Percentiles rank a stretch among this genome's conserved stretches.
These are phyloP conservation scores for Hemileccinum hortonii DNA, from an alignment of 1,284 basidiomycete genomes.

Conservation along the genomic window DNA sequence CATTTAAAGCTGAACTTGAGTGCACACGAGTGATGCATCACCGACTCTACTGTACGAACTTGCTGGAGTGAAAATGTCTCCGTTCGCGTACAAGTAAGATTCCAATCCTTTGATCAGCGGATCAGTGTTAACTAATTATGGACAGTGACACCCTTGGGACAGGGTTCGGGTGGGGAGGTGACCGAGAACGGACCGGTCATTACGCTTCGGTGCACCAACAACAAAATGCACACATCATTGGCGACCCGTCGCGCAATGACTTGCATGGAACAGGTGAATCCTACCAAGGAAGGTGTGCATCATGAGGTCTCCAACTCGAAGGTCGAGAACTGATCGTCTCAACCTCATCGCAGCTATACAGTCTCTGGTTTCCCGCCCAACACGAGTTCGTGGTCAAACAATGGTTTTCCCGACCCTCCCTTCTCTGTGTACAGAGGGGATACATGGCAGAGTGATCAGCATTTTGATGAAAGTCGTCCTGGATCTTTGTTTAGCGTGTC, in stretches of 20 bases:
- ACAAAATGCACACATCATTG: neutral
- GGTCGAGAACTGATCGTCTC: neutral
- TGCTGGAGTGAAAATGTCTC: constrained; percentile 10
- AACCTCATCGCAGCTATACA: constrained; percentile 2
- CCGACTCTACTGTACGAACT: neutral
- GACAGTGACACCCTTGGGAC: constrained; percentile 2
- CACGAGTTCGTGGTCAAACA: constrained; percentile 6
- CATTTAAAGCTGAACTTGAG: constrained; percentile 13
- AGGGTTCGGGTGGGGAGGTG: neutral
- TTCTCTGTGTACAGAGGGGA: neutral
- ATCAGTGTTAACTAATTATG: neutral
- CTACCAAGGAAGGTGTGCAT: constrained; percentile 14
- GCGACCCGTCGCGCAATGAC: neutral
- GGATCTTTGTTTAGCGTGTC: neutral
- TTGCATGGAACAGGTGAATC: neutral
- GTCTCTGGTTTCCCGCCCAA: neutral
- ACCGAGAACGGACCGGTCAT: neutral
- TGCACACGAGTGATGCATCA: neutral
- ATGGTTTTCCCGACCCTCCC: neutral
- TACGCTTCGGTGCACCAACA: constrained; percentile 2
- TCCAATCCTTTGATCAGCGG: neutral
- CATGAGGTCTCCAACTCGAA: neutral
- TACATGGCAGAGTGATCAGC: neutral
- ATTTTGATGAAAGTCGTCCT: neutral
- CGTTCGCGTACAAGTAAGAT: constrained; percentile 13